These are phyloP conservation scores for Hymenoscyphus infarciens DNA, from an alignment of 2,329 filamentous ascomycete species.

Conservation along the genomic window DNA sequence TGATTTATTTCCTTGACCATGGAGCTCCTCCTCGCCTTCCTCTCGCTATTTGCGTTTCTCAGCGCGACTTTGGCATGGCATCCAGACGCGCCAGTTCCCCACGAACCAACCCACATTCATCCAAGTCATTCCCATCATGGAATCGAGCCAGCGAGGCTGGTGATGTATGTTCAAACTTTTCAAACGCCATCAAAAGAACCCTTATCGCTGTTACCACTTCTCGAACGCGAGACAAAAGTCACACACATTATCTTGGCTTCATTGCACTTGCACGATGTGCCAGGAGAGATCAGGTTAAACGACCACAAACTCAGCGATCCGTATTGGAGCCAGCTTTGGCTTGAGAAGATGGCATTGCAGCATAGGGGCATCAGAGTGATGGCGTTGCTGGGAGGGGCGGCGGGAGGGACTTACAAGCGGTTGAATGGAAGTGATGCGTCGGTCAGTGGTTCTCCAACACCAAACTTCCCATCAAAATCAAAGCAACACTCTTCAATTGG, in stretches of 20 bases:
- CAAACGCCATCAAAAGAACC: conserved; percentile 46
- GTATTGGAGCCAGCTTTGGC: conserved; percentile 21
- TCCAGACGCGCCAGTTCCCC: background rate
- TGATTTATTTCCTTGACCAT: background rate
- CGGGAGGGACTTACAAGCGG: conserved; percentile 47
- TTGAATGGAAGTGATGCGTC: conserved; percentile 50
- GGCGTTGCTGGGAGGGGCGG: conserved; percentile 25
- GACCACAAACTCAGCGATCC: conserved; percentile 19
- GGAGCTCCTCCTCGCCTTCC: background rate
- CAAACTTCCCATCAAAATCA: background rate
- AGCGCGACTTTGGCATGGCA: background rate
- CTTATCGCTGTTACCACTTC: conserved; percentile 56
- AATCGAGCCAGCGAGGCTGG: conserved; percentile 27
- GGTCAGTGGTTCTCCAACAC: conserved; percentile 16
- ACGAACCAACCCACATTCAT: background rate
- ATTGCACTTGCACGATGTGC: conserved; percentile 70
- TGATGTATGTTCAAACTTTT: conserved; percentile 63
- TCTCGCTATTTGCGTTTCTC: background rate
- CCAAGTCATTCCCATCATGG: background rate
- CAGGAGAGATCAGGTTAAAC: conserved; percentile 62
- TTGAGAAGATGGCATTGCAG: conserved; percentile 22
- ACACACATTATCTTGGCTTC: conserved; percentile 84
- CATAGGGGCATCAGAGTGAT: conserved; percentile 23
- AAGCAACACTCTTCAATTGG: background rate
- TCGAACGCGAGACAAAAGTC: conserved; percentile 49